phyloP scores from a whole-genome alignment of 2,329 filamentous ascomycete genomes.

The Aspergillus fijiensis region DNA sequence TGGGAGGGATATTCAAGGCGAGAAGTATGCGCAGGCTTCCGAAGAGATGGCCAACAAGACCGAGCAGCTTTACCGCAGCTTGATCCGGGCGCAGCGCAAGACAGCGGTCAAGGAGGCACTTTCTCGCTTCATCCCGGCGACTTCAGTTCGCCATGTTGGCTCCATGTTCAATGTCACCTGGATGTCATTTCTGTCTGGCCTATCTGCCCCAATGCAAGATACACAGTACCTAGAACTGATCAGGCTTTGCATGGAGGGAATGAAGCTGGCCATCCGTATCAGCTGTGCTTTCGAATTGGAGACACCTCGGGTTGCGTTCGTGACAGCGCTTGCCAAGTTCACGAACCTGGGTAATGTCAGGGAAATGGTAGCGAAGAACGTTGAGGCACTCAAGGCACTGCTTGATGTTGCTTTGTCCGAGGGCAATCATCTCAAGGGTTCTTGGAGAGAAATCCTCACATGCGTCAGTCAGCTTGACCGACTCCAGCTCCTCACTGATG shows the following conservation, averaged over 20 bases:
- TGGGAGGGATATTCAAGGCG: constrained; percentile 84
- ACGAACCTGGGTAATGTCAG: constrained; percentile 95
- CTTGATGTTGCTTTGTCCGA: constrained; percentile 91
- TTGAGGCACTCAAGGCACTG: constrained; percentile 88
- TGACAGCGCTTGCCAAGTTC: constrained; percentile 86
- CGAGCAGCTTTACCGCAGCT: constrained; percentile 85
- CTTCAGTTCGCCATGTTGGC: constrained; percentile 89
- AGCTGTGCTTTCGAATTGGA: constrained; percentile 90
- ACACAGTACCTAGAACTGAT: constrained; percentile 90
- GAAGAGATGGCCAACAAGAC: constrained; percentile 85
- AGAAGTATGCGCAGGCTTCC: constrained; percentile 91
- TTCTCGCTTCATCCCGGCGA: constrained; percentile 82
- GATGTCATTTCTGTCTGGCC: constrained; percentile 97
- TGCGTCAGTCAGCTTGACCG: constrained; percentile 95
- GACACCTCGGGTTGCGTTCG: constrained; percentile 91
- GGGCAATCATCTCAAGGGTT: constrained; percentile 82
- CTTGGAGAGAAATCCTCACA: constrained; percentile 93
- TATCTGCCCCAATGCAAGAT: constrained; percentile 91
- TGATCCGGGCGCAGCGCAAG: constrained; percentile 84
- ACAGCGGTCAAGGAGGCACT: constrained; percentile 68
- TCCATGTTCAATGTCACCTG: constrained; percentile 99
- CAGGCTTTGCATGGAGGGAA: constrained; percentile 87
- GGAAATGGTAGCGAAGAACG: constrained; percentile 93
- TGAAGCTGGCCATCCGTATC: constrained; percentile 90
- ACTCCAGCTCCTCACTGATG: constrained; percentile 89